phyloP scores from a whole-genome alignment of 768 basidiomycete species.

The Suillus brevipes region DNA sequence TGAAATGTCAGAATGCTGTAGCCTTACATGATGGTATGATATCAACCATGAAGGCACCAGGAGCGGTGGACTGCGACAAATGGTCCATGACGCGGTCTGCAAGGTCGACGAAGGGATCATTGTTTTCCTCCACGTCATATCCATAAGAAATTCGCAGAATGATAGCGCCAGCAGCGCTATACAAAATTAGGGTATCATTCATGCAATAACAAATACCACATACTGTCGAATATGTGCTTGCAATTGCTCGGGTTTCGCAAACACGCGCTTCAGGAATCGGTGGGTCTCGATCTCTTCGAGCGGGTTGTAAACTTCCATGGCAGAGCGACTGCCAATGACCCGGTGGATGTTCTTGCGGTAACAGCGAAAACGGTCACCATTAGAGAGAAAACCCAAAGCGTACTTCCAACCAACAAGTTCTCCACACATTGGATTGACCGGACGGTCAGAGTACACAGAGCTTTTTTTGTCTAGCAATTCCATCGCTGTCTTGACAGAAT shows the following conservation, averaged over 20 bases:
- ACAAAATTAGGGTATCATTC: not conserved
- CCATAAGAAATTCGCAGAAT: slow-evolving; percentile 57
- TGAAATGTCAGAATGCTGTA: not conserved
- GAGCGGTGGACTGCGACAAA: slow-evolving; percentile 48
- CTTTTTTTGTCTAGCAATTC: slow-evolving; percentile 69
- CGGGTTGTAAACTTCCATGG: slow-evolving; percentile 35
- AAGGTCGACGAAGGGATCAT: slow-evolving; percentile 52
- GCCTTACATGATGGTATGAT: slow-evolving; percentile 44
- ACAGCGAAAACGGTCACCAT: slow-evolving; percentile 41
- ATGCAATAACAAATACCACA: slow-evolving; percentile 11
- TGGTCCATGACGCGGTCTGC: slow-evolving; percentile 52
- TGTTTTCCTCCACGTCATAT: slow-evolving; percentile 50
- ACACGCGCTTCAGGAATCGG: slow-evolving; percentile 42
- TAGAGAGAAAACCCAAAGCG: slow-evolving; percentile 37
- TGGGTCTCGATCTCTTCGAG: slow-evolving; percentile 43
- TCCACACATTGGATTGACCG: slow-evolving; percentile 42
- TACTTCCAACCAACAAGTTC: slow-evolving; percentile 35
- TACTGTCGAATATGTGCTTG: slow-evolving; percentile 43
- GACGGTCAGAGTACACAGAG: slow-evolving; percentile 65
- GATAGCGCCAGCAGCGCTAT: slow-evolving; percentile 50
- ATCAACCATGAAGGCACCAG: slow-evolving; percentile 53
- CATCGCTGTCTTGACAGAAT: slow-evolving; percentile 48
- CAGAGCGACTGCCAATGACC: slow-evolving; percentile 40
- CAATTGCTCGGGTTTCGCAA: slow-evolving; percentile 38
- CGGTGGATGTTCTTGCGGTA: slow-evolving; percentile 42